phyloP scores from a whole-genome alignment of 306 rosid species.

The Gastrolobium bilobum region DNA sequence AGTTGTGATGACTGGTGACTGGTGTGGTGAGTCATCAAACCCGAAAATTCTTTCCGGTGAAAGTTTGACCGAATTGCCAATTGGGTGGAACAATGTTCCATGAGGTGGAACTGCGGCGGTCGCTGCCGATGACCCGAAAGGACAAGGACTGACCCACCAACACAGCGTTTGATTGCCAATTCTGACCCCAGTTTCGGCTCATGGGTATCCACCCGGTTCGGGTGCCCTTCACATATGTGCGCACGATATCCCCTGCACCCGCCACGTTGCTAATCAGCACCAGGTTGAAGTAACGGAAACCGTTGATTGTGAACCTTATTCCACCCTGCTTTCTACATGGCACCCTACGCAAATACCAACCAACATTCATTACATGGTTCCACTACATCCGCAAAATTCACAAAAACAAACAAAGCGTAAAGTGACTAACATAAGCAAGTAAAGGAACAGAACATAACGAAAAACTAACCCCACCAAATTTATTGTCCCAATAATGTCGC shows the following conservation, averaged over 20 bases:
- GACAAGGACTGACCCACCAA: slow-evolving; percentile 82
- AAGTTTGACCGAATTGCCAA: slow-evolving; percentile 98
- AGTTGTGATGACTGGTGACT: background rate
- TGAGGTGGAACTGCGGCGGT: slow-evolving; percentile 87
- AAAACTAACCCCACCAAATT: background rate
- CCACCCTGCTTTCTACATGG: slow-evolving; percentile 91
- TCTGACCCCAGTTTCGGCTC: slow-evolving; percentile 99
- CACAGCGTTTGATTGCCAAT: slow-evolving; percentile 93
- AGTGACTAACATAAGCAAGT: background rate
- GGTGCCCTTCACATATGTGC: slow-evolving; percentile 78
- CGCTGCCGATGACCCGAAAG: slow-evolving; percentile 77
- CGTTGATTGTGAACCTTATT: slow-evolving; percentile 85
- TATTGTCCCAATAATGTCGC: background rate
- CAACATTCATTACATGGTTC: background rate
- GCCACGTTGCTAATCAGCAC: slow-evolving; percentile 91
- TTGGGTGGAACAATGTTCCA: slow-evolving; percentile 83
- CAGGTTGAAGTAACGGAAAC: slow-evolving; percentile 95
- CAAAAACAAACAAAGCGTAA: background rate
- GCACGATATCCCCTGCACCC: slow-evolving; percentile 92
- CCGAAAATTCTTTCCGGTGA: slow-evolving; percentile 87
- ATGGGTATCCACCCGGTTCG: slow-evolving; percentile 84
- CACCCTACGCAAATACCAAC: slow-evolving; percentile 62
- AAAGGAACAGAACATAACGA: background rate
- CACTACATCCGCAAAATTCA: background rate
- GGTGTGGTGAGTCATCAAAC: slow-evolving; percentile 50